Evolutionary conservation across 2,329 filamentous ascomycete genomes (phyloP).

Genomic region (Alternaria conjuncta): DNA sequence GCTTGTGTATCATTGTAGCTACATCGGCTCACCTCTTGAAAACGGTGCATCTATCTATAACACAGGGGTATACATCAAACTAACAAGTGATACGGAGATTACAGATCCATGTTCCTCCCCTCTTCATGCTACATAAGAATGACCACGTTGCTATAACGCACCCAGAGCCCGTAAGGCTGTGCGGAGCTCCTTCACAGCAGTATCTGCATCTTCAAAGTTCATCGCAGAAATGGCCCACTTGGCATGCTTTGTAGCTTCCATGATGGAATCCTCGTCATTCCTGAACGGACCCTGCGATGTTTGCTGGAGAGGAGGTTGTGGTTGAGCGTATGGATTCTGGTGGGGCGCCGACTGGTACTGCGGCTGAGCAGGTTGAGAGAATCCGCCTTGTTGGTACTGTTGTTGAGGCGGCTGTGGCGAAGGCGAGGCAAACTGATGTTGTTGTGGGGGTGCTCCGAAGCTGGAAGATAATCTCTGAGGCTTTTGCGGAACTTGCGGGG

Average conservation of each 20-base stretch:
- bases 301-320: constrained; percentile 21
- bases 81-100: background rate
- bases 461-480: constrained; percentile 12
- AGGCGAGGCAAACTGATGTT: constrained; percentile 5
- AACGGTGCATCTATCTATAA: constrained; percentile 14
- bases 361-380: constrained; percentile 13
- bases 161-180: constrained; percentile 76
- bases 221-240: constrained; percentile 96
- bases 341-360: constrained; percentile 20
- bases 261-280: constrained; percentile 73
- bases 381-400: constrained; percentile 7
- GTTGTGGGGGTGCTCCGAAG: constrained; percentile 13
- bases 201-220: constrained; percentile 94
- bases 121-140: background rate
- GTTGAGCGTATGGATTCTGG: constrained; percentile 27
- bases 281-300: constrained; percentile 53
- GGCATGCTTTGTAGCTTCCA: constrained; percentile 89
- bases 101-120: background rate
- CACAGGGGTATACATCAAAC: constrained; percentile 23
- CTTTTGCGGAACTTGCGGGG: constrained; percentile 13
- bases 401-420: constrained; percentile 10
- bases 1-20: background rate
- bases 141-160: constrained; percentile 45
- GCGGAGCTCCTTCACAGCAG: constrained; percentile 83
- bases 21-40: background rate